Evolutionary conservation across 2,329 filamentous ascomycete species (phyloP), one percentile per base, ranked within the genome.

Genomic region (Trichophyton equinum): DNA sequence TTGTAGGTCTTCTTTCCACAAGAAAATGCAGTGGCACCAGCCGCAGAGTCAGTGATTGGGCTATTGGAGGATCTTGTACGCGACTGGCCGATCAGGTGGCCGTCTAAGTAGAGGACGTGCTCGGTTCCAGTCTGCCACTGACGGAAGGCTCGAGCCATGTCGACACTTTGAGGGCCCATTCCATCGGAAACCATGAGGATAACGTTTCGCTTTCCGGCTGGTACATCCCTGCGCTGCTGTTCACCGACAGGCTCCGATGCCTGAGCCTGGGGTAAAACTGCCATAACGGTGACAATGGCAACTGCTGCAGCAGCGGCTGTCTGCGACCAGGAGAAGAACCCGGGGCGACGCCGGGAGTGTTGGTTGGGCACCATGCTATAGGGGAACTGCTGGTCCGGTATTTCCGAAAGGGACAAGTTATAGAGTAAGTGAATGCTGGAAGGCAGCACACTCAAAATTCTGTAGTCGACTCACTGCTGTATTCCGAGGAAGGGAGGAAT

Each of bases 111-210:
- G 58, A 99, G 80, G 18, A 85, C 85, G 68, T 95, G 85, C 68
- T 86, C 82, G 66, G 82, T 82, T 0, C 89, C 85, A n/a, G 95
- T 79, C 4, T 81, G 80, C 67, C 86, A 82, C 74, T 99, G 94
- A 66, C 88, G 84, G 77, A 87, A 99, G 71, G 85, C 88, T 61
- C 94, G 82, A 5, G 94, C 96, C 71, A 99, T 75, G 27, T 87
- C 88, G 60, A 99, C 80, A 68, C 89, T 92, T 8, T 94, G 89
- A 5, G 94, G 94, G 0, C 94, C 94, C 94, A 99, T 99, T 69
- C 94, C 94, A 73, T 99, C 94, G 0, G 90, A 96, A 44, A 99
- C 92, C 94, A 99, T 99, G 79, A 99, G 97, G 68, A 99, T 87
- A 59, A 99, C 80, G 74, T 97, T 99, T 60, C 89, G 83, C 79